Conservation (phyloP, 2,329 filamentous ascomycete genomes). For the Paraphaeosphaeria sporulosa region DNA sequence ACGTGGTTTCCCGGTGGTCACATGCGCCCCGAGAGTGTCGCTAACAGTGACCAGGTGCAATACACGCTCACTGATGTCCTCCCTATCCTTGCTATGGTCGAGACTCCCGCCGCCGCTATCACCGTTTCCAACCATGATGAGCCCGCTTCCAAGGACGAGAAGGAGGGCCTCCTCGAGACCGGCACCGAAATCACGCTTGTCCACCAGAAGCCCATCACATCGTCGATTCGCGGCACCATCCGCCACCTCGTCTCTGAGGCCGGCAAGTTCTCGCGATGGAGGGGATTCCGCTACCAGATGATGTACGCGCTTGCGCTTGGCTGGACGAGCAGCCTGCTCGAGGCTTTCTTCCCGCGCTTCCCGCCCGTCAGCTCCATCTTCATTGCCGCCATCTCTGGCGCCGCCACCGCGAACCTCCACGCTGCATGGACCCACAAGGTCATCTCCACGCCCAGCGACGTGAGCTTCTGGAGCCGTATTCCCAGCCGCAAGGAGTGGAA, state of each 20-base stretch:
- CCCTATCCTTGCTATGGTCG: constrained; percentile 69
- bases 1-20: constrained; percentile 25
- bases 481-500: constrained; percentile 71
- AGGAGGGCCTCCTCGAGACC: constrained; percentile 49
- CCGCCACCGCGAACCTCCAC: constrained; percentile 72
- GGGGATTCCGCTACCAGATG: constrained; percentile 66
- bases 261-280: constrained; percentile 72
- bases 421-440: constrained; percentile 87
- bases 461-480: constrained; percentile 70
- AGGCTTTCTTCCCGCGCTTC: constrained; percentile 46
- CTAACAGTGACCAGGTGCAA: constrained; percentile 35
- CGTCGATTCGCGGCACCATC: constrained; percentile 65
- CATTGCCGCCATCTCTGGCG: constrained; percentile 63
- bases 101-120: constrained; percentile 63
- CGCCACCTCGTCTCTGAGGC: constrained; percentile 68
- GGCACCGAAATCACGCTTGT: constrained; percentile 53
- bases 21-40: not conserved
- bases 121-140: constrained; percentile 58
- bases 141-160: constrained; percentile 51
- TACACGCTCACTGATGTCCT: constrained; percentile 70
- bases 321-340: constrained; percentile 56
- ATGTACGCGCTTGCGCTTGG: constrained; percentile 40
- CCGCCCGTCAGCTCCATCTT: constrained; percentile 59
- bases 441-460: constrained; percentile 72
- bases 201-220: constrained; percentile 66